Evolutionary conservation across 305 asterid genomes (phyloP).

Genomic region (Salvia sclarea): DNA sequence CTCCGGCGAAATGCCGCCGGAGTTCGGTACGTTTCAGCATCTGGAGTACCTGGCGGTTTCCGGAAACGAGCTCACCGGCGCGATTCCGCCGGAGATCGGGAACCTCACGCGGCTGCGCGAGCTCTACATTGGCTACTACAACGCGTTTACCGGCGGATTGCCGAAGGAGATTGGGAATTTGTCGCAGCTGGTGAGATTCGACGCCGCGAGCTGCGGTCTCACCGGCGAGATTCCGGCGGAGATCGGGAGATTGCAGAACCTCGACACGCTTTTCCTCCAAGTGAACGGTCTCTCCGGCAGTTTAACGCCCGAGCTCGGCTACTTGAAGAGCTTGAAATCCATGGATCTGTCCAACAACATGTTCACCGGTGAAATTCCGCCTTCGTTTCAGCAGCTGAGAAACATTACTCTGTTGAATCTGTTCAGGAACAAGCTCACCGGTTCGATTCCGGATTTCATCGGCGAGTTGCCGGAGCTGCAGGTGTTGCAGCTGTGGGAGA

Average conservation of each 20-base stretch:
- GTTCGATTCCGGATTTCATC: slow-evolving; percentile 76
- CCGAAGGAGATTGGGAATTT: slow-evolving; percentile 83
- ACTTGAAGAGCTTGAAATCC: slow-evolving; percentile 63
- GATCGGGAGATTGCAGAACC: slow-evolving; percentile 59
- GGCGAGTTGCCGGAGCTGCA: slow-evolving; percentile 74
- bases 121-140: slow-evolving; percentile 77
- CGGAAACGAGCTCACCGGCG: slow-evolving; percentile 71
- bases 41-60: slow-evolving; percentile 79
- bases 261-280: slow-evolving; percentile 82
- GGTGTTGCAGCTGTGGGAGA: slow-evolving; percentile 88
- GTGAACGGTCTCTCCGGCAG: slow-evolving; percentile 68
- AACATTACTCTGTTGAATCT: slow-evolving; percentile 77
- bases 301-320: slow-evolving; percentile 64
- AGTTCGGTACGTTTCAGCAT: slow-evolving; percentile 50
- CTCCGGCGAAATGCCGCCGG: slow-evolving; percentile 61
- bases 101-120: slow-evolving; percentile 58
- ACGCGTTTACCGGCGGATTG: slow-evolving; percentile 67
- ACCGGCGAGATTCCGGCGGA: slow-evolving; percentile 76
- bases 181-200: slow-evolving; percentile 53
- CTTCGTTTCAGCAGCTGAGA: slow-evolving; percentile 56
- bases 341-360: slow-evolving; percentile 82
- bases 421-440: slow-evolving; percentile 76
- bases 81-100: slow-evolving; percentile 70
- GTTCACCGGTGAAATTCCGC: slow-evolving; percentile 76
- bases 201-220: slow-evolving; percentile 80